Conservation (phyloP, 2,329 filamentous ascomycete species). For the Hypocreales sp. region DNA sequence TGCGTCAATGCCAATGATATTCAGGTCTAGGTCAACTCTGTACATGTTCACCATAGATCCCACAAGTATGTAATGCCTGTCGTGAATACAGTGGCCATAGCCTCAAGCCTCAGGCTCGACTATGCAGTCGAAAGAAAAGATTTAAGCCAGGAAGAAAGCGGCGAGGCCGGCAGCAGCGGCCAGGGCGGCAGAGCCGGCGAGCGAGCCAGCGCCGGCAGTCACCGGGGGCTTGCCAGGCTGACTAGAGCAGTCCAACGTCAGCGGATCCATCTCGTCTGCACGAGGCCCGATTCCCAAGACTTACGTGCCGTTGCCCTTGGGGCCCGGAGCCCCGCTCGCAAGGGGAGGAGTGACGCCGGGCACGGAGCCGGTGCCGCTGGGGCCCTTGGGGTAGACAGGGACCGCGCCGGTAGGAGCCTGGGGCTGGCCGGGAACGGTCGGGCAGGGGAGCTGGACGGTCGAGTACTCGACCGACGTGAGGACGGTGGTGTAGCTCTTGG, state of each 20-base stretch:
- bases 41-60: no score
- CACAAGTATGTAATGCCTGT: no score
- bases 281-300: conserved; percentile 1
- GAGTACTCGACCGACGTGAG: conserved; percentile 38
- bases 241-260: conserved; percentile 3
- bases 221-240: conserved; percentile 21
- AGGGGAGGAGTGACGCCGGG: conserved; percentile 26
- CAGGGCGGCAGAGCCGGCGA: conserved; percentile 36
- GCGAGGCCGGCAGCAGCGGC: conserved; percentile 38
- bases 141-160: conserved; percentile 40
- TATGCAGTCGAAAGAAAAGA: conserved; percentile 17
- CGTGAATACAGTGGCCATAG: no score
- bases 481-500: conserved; percentile 40
- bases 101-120: no score
- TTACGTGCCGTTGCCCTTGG: conserved; percentile 16
- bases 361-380: conserved; percentile 10
- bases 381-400: conserved; percentile 1
- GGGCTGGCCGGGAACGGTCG: conserved; percentile 10
- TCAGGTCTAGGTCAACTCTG: no score
- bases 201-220: conserved; percentile 35
- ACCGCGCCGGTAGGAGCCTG: not conserved
- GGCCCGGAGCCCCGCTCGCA: conserved; percentile 17
- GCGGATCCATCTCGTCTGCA: not conserved
- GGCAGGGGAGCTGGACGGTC: conserved; percentile 28
- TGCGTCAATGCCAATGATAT: no score